Percentiles rank a stretch among this genome's conserved stretches.
Conservation (phyloP, 1,139 yeast species). For the Debaryomyces subglobosus region DNA sequence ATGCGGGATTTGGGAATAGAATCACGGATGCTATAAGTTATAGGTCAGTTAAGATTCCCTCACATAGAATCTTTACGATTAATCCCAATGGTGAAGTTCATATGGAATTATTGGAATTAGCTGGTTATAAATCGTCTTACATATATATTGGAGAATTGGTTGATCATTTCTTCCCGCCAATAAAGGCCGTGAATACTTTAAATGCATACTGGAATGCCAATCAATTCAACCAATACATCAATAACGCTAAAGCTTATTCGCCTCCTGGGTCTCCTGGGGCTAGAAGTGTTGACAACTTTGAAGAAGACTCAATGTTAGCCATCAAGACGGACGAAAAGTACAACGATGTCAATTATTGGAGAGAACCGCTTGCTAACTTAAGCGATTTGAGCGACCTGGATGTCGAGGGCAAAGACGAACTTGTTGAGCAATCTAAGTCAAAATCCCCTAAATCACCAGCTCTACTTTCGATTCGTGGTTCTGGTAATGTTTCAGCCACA, state of each 20-base stretch:
- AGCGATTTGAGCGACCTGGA: slow-evolving; percentile 57
- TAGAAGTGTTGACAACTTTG: slow-evolving; percentile 23
- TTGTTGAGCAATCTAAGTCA: slow-evolving; percentile 18
- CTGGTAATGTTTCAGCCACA: slow-evolving; percentile 7
- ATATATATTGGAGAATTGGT: slow-evolving; percentile 90
- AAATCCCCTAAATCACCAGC: slow-evolving; percentile 17
- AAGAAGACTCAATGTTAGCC: slow-evolving; percentile 25
- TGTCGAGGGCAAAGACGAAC: slow-evolving; percentile 23
- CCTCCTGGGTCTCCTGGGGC: slow-evolving; percentile 24
- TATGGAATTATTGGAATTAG: slow-evolving; percentile 92
- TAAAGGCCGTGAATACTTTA: slow-evolving; percentile 42
- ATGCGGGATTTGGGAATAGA: slow-evolving; percentile 97
- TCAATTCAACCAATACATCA: slow-evolving; percentile 40
- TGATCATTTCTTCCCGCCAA: slow-evolving; percentile 97
- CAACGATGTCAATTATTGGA: slow-evolving; percentile 91
- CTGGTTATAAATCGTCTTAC: slow-evolving; percentile 89
- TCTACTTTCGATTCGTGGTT: slow-evolving; percentile 19
- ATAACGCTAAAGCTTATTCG: slow-evolving; percentile 12
- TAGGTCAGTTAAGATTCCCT: slow-evolving; percentile 91
- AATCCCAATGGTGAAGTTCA: slow-evolving; percentile 97
- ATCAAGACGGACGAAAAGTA: slow-evolving; percentile 58
- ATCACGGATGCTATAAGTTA: slow-evolving; percentile 97
- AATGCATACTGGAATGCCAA: slow-evolving; percentile 43
- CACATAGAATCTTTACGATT: slow-evolving; percentile 92
- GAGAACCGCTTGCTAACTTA: slow-evolving; percentile 70